Conservation (phyloP, 495 filamentous ascomycete genomes). For the Penicillium alfredii region DNA sequence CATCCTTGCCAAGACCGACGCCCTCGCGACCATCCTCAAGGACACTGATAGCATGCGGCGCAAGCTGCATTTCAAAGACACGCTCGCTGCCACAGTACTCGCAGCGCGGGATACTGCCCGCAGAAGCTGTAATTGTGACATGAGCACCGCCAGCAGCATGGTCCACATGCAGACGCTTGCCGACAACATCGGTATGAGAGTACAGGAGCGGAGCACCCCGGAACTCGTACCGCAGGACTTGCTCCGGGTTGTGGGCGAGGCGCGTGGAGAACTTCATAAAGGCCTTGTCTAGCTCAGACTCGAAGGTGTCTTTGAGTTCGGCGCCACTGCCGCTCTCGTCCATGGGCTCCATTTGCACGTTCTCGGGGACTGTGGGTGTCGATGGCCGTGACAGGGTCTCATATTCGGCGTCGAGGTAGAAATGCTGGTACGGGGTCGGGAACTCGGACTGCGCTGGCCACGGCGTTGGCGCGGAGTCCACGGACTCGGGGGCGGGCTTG, state of each 20-base stretch:
- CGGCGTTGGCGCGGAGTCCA: slow-evolving; percentile 43
- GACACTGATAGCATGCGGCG: slow-evolving; percentile 82
- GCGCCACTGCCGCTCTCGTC: slow-evolving; percentile 45
- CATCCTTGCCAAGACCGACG: slow-evolving; percentile 44
- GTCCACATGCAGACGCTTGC: slow-evolving; percentile 50
- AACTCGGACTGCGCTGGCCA: slow-evolving; percentile 66
- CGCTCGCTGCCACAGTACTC: slow-evolving; percentile 64
- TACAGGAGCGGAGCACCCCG: slow-evolving; percentile 76
- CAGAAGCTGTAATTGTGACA: slow-evolving; percentile 25
- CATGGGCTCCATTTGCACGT: slow-evolving; percentile 52
- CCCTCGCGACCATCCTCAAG: slow-evolving; percentile 74
- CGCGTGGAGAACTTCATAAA: slow-evolving; percentile 89
- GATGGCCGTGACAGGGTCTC: slow-evolving; percentile 61
- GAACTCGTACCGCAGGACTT: slow-evolving; percentile 90
- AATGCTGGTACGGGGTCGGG: slow-evolving; percentile 65
- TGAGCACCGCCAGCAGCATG: slow-evolving; percentile 15
- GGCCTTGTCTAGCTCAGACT: slow-evolving; percentile 73
- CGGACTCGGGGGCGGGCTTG: slow-evolving; percentile 27
- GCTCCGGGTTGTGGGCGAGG: slow-evolving; percentile 85
- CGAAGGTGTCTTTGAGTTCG: slow-evolving; percentile 79
- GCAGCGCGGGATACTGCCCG: slow-evolving; percentile 61
- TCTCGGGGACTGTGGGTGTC: slow-evolving; percentile 39
- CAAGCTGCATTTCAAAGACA: slow-evolving; percentile 89
- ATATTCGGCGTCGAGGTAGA: slow-evolving; percentile 88
- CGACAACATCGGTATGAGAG: slow-evolving; percentile 65